Evolutionary conservation across 1,284 basidiomycete genomes (phyloP), one percentile per base, ranked within the genome.

Genomic region (Tylopilus sp.): DNA sequence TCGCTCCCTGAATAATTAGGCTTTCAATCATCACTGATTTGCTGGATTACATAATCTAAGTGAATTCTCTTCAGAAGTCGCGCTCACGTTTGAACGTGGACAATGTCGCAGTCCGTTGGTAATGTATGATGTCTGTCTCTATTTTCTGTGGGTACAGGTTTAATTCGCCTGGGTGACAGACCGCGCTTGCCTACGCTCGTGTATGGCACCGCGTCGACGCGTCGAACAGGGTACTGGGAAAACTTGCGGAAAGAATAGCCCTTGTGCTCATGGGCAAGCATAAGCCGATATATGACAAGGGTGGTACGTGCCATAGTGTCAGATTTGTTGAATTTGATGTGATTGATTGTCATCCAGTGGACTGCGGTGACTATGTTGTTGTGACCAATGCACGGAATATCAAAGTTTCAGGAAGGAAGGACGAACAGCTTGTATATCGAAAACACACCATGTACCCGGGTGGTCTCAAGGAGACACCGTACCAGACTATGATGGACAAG

Each of bases 261-360:
- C 89, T 94, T 64, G 95, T 96, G 33, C 87, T 99, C 62, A 99
- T 99, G 97, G 98, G 98, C 78, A 99, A 99, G 84, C 95, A 99
- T 81, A 99, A 99, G 80, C 97, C 98, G 24, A 95, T 98, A 59
- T 99, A 95, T 74, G 95, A 99, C 81, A 95, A 95, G 29, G 87
- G 91, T 71, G 89, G 96, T 95, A 72, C 67, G 90, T 82, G 6
- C 55, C 47, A n/a, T 60, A 1, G 6, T 24, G 13, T 36, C 12
- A 54, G 54, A 15, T 36, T 49, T 52, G n/a, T 18, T 36, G 6
- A 56, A 15, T 26, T 33, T 57, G 51, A 39, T n/a, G 56, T 41
- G 38, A 51, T 53, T 15, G 4, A 12, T 19, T 54, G 38, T 55
- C 0, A 24, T 49, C 15, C 67, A 97, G 96, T 92, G 69, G 96